Percentiles rank a stretch among this genome's conserved stretches.
Conservation (phyloP, 2,329 filamentous ascomycete species). For the Kalaharituber pfeilii region DNA sequence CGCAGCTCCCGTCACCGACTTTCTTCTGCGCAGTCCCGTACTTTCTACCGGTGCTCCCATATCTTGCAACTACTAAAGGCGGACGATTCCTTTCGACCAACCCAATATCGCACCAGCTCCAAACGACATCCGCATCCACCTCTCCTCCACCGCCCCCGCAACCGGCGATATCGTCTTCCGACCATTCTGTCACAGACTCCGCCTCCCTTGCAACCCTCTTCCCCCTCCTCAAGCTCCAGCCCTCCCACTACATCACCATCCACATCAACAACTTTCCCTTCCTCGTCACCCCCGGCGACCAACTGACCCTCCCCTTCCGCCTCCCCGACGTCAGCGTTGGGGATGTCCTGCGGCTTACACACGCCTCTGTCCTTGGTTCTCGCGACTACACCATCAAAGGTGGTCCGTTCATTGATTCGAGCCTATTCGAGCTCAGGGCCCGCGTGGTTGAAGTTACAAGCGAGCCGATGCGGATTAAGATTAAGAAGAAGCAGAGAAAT, state of each 20-base stretch:
- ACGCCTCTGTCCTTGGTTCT: slow-evolving; percentile 64
- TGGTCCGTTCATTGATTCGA: slow-evolving; percentile 62
- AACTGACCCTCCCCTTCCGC: slow-evolving; percentile 58
- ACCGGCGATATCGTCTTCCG: no score
- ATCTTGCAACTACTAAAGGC: neutral
- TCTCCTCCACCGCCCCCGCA: neutral
- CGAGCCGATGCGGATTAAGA: slow-evolving; percentile 57
- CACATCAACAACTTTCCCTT: slow-evolving; percentile 68
- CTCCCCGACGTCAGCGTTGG: slow-evolving; percentile 58
- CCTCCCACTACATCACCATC: slow-evolving; percentile 58
- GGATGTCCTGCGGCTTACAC: slow-evolving; percentile 73
- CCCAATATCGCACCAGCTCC: neutral
- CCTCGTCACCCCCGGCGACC: slow-evolving; percentile 60
- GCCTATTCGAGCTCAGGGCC: slow-evolving; percentile 69
- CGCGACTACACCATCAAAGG: slow-evolving; percentile 82
- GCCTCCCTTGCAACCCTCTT: slow-evolving; percentile 9
- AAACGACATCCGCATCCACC: neutral
- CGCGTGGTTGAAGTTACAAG: slow-evolving; percentile 70
- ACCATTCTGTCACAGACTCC: no score
- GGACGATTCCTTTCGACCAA: neutral
- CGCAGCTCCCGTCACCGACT: neutral
- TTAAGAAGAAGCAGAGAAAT: slow-evolving; percentile 68
- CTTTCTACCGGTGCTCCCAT: neutral
- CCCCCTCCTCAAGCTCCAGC: slow-evolving; percentile 54
- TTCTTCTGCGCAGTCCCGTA: neutral